Evolutionary conservation across 371 early-diverging fungal genomes (phyloP).

Genomic region (Smittium culicis): DNA sequence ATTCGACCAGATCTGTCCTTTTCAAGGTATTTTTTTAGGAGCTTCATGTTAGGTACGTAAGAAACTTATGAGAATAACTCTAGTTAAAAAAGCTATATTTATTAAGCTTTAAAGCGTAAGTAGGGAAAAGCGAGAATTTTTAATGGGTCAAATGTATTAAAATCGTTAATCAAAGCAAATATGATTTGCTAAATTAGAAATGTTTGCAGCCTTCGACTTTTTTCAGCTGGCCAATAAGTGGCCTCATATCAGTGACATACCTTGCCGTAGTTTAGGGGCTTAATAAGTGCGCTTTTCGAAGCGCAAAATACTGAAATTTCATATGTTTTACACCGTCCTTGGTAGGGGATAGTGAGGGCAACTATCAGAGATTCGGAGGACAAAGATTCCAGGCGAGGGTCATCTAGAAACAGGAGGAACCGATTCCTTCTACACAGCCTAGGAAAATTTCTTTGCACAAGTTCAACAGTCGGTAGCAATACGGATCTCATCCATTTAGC

Average conservation of each 20-base stretch:
- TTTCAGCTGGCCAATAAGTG: too few species aligned
- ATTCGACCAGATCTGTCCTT: too few species aligned
- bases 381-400: not conserved
- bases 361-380: not conserved
- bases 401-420: not conserved
- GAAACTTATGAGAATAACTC: too few species aligned
- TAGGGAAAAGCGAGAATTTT: not conserved
- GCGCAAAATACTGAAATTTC: not conserved
- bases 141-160: not conserved
- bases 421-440: not conserved
- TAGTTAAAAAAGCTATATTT: too few species aligned
- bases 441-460: not conserved
- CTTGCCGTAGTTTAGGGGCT: not conserved
- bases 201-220: too few species aligned
- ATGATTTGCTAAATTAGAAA: not conserved
- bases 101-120: not conserved
- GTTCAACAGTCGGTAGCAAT: not conserved
- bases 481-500: not conserved
- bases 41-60: too few species aligned
- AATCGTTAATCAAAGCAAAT: not conserved
- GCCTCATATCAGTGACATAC: not conserved
- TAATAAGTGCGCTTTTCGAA: not conserved
- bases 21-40: too few species aligned
- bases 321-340: not conserved
- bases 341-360: not conserved